Conservation (phyloP, 1,284 basidiomycete genomes). For the Leccinum angustisporum region DNA sequence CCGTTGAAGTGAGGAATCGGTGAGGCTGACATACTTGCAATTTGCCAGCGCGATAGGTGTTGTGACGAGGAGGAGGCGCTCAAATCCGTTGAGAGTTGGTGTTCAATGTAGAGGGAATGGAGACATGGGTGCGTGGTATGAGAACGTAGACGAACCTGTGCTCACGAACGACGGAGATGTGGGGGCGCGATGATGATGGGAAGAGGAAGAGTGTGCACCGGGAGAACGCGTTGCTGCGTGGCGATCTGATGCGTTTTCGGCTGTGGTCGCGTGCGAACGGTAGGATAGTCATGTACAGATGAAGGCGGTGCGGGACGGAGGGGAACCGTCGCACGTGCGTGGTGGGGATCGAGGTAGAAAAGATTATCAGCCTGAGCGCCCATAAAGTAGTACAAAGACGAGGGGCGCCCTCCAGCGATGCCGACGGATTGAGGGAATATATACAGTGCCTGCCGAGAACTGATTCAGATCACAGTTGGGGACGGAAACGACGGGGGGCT, state of each 20-base stretch:
- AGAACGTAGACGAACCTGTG: constrained; percentile 57
- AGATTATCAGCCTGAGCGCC: constrained; percentile 87
- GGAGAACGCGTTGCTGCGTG: constrained; percentile 28
- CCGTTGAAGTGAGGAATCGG: constrained; percentile 30
- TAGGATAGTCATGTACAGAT: constrained; percentile 20
- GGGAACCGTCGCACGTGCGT: constrained; percentile 80
- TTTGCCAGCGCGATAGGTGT: constrained; percentile 31
- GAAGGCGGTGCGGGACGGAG: constrained; percentile 58
- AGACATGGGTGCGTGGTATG: constrained; percentile 53
- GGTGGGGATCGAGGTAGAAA: constrained; percentile 96
- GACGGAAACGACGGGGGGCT: constrained; percentile 13
- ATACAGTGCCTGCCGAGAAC: constrained; percentile 68
- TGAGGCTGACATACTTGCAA: constrained; percentile 25
- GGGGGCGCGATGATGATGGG: constrained; percentile 38
- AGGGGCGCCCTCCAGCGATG: constrained; percentile 93
- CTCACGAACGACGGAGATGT: constrained; percentile 56
- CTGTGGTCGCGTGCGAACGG: constrained; percentile 26
- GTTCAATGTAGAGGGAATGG: constrained; percentile 56
- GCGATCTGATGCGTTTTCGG: constrained; percentile 28
- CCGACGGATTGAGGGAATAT: constrained; percentile 94
- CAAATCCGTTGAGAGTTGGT: constrained; percentile 53
- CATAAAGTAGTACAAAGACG: constrained; percentile 97
- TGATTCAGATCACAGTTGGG: not conserved
- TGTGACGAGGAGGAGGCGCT: constrained; percentile 29
- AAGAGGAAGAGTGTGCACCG: constrained; percentile 18